These are phyloP conservation scores for Paramecium pentaurelia DNA, from an alignment of 73 alveolate genomes.

Conservation along the genomic window DNA sequence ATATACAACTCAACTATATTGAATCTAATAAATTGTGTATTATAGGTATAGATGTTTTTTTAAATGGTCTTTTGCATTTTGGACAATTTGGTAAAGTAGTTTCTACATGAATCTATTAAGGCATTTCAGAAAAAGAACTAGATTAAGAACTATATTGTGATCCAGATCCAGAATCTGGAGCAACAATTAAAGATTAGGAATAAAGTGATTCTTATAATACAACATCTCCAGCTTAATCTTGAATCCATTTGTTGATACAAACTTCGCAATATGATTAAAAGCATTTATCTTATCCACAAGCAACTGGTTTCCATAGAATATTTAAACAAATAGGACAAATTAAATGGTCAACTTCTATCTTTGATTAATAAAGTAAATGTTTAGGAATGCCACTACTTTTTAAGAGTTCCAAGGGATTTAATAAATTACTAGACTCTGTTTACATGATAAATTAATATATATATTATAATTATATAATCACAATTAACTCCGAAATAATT, in stretches of 20 bases:
- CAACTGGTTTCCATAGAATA: slow-evolving; percentile 41
- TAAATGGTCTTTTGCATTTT: slow-evolving; percentile 38
- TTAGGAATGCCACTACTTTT: slow-evolving; percentile 40
- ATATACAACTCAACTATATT: not conserved
- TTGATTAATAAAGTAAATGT: not conserved
- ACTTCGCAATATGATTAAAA: slow-evolving; percentile 40
- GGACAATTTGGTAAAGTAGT: slow-evolving; percentile 16
- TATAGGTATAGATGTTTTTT: slow-evolving; percentile 45
- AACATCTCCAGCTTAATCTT: not conserved
- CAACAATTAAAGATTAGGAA: slow-evolving; percentile 15
- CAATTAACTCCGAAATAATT: not conserved
- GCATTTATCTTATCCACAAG: slow-evolving; percentile 48
- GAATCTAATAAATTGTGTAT: slow-evolving; percentile 35
- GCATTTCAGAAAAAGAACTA: slow-evolving; percentile 6
- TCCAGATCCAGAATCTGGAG: slow-evolving; percentile 26
- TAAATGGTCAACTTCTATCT: slow-evolving; percentile 42
- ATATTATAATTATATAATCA: not conserved
- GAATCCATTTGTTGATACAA: slow-evolving; percentile 34
- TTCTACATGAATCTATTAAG: not conserved
- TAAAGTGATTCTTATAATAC: slow-evolving; percentile 6
- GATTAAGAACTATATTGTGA: not conserved
- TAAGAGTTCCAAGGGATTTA: not conserved
- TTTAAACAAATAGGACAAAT: slow-evolving; percentile 37
- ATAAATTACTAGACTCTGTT: not conserved
- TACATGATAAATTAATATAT: not conserved